Evolutionary conservation across 1,284 basidiomycete genomes (phyloP), one percentile per base, ranked within the genome.

Genomic region (Leccinum pachyderme): DNA sequence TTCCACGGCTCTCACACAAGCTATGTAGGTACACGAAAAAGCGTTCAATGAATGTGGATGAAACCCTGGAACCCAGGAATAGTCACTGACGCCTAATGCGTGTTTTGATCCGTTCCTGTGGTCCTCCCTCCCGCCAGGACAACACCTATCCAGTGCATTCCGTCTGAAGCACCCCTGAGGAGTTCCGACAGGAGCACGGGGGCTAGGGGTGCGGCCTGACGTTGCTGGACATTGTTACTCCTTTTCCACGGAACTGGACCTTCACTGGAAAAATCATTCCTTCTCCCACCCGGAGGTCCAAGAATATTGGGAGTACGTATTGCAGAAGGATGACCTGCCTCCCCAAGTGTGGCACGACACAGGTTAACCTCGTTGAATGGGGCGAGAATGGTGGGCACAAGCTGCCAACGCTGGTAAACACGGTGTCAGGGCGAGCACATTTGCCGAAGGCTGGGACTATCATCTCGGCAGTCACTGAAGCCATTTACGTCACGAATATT

Each of bases 201-300:
- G 12, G 12, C 6, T 33, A 81, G 76, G 80, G 81, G 13, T 82
- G 81, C 56, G 79, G 78, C 8, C 77, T 24, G 80, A 84, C 59
- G 71, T 81, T 25, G 73, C 78, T 11, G 79, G 68, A 7, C 81
- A 82, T 61, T 81, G 80, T 77, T 83, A 83, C 62, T 78, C 75
- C 45, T 75, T 83, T 46, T 85, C 83, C 6, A 75, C 76, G 9
- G 79, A 81, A 37, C 71, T 76, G 31, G 82, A 83, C 55, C 78
- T 81, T 1, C 59, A 77, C 56, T 83, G 82, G 82, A 61, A 73
- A 24, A 65, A 62, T 12, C 73, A 73, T 61, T 81, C 72, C 61
- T 72, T 76, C 11, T 59, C 59, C 7, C 81, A 83, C 59, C 75
- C 75, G 13, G 80, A 82, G 59, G 73, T 85, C 44, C 75, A 69